These are phyloP conservation scores for Microthlaspi erraticum DNA, from an alignment of 345 rosid species.

Conservation along the genomic window DNA sequence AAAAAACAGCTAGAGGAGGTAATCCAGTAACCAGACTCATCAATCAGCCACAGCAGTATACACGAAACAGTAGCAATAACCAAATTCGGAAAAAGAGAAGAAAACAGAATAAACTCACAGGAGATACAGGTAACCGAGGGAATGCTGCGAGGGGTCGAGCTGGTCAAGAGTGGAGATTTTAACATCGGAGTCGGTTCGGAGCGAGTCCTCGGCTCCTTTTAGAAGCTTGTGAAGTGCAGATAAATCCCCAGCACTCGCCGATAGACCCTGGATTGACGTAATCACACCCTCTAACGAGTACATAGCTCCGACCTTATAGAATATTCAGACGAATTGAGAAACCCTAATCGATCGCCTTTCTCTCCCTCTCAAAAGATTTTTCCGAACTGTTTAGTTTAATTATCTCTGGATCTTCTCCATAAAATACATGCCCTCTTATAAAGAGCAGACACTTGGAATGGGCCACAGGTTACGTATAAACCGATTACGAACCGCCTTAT, in stretches of 20 bases:
- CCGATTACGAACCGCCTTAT: constrained; percentile 6
- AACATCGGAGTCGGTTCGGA: constrained; percentile 53
- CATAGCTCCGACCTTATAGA: constrained; percentile 40
- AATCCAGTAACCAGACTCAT: background rate
- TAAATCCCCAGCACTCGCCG: constrained; percentile 57
- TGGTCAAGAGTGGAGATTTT: constrained; percentile 61
- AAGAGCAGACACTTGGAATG: background rate
- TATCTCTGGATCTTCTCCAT: constrained; percentile 28
- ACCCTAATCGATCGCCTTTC: constrained; percentile 48
- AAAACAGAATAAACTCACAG: constrained; percentile 50
- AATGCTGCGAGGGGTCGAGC: constrained; percentile 68
- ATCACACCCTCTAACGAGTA: constrained; percentile 55
- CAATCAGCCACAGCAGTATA: background rate
- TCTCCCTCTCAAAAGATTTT: constrained; percentile 32
- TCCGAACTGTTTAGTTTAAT: constrained; percentile 2
- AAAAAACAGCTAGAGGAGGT: background rate
- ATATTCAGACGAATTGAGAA: constrained; percentile 1
- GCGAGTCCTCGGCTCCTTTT: constrained; percentile 58
- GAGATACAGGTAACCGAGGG: constrained; percentile 77
- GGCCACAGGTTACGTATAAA: background rate
- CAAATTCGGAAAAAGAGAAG: background rate
- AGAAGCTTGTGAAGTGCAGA: constrained; percentile 54
- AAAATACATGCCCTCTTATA: background rate
- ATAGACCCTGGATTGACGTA: constrained; percentile 68
- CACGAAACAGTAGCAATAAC: background rate